phyloP scores from a whole-genome alignment of 805 yeast genomes.

The Candida ficus region DNA sequence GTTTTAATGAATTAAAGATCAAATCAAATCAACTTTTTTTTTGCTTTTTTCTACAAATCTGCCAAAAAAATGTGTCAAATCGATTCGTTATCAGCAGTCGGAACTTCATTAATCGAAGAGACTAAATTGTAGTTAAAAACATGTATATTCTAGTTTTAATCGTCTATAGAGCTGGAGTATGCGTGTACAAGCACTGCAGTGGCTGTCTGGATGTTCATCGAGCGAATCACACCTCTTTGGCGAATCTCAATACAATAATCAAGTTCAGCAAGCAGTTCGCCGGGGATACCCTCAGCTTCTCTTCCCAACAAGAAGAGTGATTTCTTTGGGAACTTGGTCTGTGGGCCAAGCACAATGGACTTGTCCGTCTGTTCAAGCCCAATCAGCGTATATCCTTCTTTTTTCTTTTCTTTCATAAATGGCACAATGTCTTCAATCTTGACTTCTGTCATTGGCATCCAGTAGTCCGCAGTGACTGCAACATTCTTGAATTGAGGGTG shows the following conservation, averaged over 20 bases:
- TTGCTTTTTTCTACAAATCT: not conserved
- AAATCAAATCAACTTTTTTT: not conserved
- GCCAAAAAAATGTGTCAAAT: not conserved
- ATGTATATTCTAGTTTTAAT: too few relatives aligned
- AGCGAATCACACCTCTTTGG: conserved; percentile 86
- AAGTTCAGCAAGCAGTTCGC: conserved; percentile 71
- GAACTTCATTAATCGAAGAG: too few relatives aligned
- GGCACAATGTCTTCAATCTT: conserved; percentile 45
- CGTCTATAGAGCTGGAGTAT: conserved; percentile 37
- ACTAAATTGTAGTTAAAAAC: too few relatives aligned
- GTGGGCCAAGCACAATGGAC: conserved; percentile 62
- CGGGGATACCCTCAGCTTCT: conserved; percentile 90
- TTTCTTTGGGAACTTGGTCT: conserved; percentile 70
- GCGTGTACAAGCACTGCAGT: conserved; percentile 93
- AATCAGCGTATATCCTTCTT: conserved; percentile 80
- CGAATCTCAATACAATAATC: conserved; percentile 88
- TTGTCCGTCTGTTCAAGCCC: conserved; percentile 93
- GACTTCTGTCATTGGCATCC: conserved; percentile 93
- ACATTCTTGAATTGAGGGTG: conserved; percentile 76
- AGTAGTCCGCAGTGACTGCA: conserved; percentile 89
- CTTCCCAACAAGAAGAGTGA: conserved; percentile 76
- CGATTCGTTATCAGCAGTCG: too few relatives aligned
- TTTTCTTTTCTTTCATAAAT: conserved; percentile 55
- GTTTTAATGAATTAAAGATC: not conserved
- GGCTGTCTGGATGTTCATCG: conserved; percentile 97